Evolutionary conservation across 768 basidiomycete species (phyloP), one percentile per base, ranked within the genome.

Genomic region (Boletus sp.): DNA sequence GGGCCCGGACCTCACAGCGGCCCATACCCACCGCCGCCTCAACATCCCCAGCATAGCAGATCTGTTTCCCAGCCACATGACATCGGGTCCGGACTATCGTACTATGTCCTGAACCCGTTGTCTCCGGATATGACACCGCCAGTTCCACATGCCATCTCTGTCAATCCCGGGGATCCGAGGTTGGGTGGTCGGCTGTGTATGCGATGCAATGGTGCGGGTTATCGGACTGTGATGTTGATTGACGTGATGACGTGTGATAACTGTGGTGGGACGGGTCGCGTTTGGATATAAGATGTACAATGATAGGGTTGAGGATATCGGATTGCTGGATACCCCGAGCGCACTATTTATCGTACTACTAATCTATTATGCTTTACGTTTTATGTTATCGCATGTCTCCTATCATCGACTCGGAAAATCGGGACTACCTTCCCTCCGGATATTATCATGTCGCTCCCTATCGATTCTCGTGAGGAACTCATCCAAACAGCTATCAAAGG

Each of bases 181-280:
- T 71, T 92, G 9, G 90, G 90, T 3, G 90, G 91, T 0, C 62
- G 71, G 44, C 51, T 79, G 61, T 92, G 91, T 68, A 82, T 78
- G 81, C 73, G 78, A 24, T 92, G 90, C 65, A 72, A 75, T 35
- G 91, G 91, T 3, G 67, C 71, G 20, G 90, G 90, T 89, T 4
- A 71, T 62, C 66, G 80, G 35, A 75, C 75, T 28, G 73, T 84
- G 50, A 70, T 89, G 45, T 59, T 89, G 5, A 77, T 89, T 47
- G 84, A 87, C 55, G 66, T 74, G 59, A 67, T 73, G 48, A 73
- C 68, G 37, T 92, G 90, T 70, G 69, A 69, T 2, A 71, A 74
- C 5, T 92, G 91, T 73, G 72, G 75, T 11, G 90, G 91, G 8
- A 63, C 85, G 17, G 90, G 90, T 32, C 77, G 90, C 66, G 67